These are phyloP conservation scores for Ogataea corticis DNA, from an alignment of 805 yeast species.

Conservation along the genomic window DNA sequence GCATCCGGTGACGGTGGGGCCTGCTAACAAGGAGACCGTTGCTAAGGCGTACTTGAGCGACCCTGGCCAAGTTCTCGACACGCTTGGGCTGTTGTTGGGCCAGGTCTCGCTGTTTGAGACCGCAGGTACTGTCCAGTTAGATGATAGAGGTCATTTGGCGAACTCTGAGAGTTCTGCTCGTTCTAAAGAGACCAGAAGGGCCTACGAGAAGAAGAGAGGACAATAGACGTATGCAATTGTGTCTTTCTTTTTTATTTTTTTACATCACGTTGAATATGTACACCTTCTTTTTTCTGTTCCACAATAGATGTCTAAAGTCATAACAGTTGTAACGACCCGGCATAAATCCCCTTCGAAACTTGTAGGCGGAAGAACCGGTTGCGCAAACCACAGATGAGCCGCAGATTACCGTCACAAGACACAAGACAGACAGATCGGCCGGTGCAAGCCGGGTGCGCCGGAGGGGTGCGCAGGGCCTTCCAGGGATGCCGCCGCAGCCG, in stretches of 20 bases:
- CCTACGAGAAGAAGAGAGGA: slow-evolving; percentile 24
- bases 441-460: too few relatives aligned
- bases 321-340: too few relatives aligned
- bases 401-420: too few relatives aligned
- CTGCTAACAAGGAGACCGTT: slow-evolving; percentile 80
- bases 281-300: too few relatives aligned
- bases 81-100: slow-evolving; percentile 79
- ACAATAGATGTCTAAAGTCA: too few relatives aligned
- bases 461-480: too few relatives aligned
- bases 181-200: slow-evolving; percentile 41
- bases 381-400: too few relatives aligned
- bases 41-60: slow-evolving; percentile 86
- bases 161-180: slow-evolving; percentile 45
- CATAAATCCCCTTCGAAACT: too few relatives aligned
- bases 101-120: slow-evolving; percentile 75
- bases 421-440: too few relatives aligned
- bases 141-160: slow-evolving; percentile 71
- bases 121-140: slow-evolving; percentile 72
- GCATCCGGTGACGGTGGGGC: slow-evolving; percentile 89
- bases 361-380: too few relatives aligned
- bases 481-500: too few relatives aligned
- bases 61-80: slow-evolving; percentile 81
- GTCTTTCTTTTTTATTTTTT: background rate
- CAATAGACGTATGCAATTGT: slow-evolving; percentile 20
- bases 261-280: too few relatives aligned